Evolutionary conservation across 805 yeast genomes (phyloP).

Genomic region (Maudiozyma turicensis): DNA sequence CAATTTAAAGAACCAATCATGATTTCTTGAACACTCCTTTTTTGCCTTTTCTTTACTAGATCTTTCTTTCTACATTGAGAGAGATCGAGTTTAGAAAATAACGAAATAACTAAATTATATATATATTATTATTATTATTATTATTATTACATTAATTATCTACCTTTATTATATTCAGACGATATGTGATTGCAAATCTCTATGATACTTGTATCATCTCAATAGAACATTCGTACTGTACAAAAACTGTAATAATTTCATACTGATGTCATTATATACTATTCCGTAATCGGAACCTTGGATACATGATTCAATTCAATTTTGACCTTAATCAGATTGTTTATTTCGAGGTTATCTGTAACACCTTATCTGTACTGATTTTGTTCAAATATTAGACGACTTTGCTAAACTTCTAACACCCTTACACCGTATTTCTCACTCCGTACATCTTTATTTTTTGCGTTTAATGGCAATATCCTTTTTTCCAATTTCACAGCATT

Average conservation of each 20-base stretch:
- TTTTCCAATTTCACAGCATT: too few relatives aligned
- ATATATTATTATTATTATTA: neutral
- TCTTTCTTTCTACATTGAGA: neutral
- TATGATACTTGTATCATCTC: neutral
- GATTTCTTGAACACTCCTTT: slow-evolving; percentile 4
- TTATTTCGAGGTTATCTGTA: too few relatives aligned
- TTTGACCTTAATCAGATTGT: too few relatives aligned
- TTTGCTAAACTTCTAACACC: too few relatives aligned
- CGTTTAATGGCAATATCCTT: too few relatives aligned
- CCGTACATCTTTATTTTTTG: neutral
- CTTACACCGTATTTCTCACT: too few relatives aligned
- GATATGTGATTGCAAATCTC: neutral
- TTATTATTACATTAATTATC: neutral
- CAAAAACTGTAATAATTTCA: too few relatives aligned
- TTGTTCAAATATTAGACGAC: too few relatives aligned
- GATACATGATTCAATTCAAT: too few relatives aligned
- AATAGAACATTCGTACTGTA: neutral
- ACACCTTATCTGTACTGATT: too few relatives aligned
- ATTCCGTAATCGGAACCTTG: too few relatives aligned
- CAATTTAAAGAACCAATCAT: slow-evolving; percentile 67
- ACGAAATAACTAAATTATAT: neutral
- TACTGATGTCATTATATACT: too few relatives aligned
- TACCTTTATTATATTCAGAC: neutral
- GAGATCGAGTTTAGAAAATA: neutral
- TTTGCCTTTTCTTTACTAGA: neutral